Conservation (phyloP, 2,329 filamentous ascomycete species). For the Helicocarpus griseus region DNA sequence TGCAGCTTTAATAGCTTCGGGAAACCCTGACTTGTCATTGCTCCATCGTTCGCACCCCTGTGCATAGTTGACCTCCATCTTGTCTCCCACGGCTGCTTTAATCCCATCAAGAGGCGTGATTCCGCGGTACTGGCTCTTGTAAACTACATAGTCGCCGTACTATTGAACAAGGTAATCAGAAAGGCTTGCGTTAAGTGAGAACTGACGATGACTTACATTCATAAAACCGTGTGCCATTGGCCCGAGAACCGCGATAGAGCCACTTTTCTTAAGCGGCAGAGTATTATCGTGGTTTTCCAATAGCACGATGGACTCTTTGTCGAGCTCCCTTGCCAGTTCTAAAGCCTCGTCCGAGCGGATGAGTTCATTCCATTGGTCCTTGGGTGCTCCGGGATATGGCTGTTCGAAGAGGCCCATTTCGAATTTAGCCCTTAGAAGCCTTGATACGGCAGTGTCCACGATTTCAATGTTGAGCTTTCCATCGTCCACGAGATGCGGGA, state of each 20-base stretch:
- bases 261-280: conserved; percentile 51
- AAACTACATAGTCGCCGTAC: conserved; percentile 67
- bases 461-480: conserved; percentile 50
- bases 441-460: conserved; percentile 57
- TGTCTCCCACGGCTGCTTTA: conserved; percentile 44
- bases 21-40: conserved; percentile 56
- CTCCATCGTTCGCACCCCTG: conserved; percentile 67
- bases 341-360: conserved; percentile 54
- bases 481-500: conserved; percentile 53
- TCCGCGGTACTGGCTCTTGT: conserved; percentile 52
- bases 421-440: conserved; percentile 60
- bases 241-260: conserved; percentile 63
- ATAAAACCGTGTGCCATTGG: conserved; percentile 64
- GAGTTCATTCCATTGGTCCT: conserved; percentile 45
- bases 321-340: conserved; percentile 51
- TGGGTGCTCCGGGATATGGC: conserved; percentile 51
- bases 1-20: conserved; percentile 56
- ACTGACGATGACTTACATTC: conserved; percentile 44
- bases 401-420: conserved; percentile 61
- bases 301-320: conserved; percentile 54
- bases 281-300: conserved; percentile 48
- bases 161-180: conserved; percentile 23
- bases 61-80: conserved; percentile 54
- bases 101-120: conserved; percentile 64
- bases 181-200: no score